These are phyloP conservation scores for Annulohypoxylon nitens DNA, from an alignment of 495 filamentous ascomycete species.

Conservation along the genomic window DNA sequence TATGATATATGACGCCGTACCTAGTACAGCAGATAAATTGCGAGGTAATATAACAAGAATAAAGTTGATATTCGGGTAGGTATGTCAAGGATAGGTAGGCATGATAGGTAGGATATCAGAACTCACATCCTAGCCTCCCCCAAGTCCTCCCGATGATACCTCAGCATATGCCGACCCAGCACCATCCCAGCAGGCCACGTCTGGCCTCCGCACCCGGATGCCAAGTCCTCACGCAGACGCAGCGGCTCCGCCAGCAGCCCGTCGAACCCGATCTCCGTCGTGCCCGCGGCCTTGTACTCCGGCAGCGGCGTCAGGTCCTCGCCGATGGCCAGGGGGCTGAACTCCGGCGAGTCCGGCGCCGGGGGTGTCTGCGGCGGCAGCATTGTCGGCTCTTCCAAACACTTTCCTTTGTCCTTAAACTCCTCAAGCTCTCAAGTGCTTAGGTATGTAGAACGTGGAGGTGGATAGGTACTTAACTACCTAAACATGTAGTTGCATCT, in stretches of 20 bases:
- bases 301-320: slow-evolving; percentile 76
- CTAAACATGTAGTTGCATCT: neutral
- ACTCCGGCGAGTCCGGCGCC: slow-evolving; percentile 55
- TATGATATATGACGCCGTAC: neutral
- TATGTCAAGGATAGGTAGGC: neutral
- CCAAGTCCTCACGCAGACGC: slow-evolving; percentile 83
- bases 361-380: slow-evolving; percentile 31
- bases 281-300: slow-evolving; percentile 71
- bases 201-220: slow-evolving; percentile 89
- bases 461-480: neutral
- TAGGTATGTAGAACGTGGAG: neutral
- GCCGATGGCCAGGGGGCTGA: slow-evolving; percentile 67
- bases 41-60: neutral
- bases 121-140: slow-evolving; percentile 80
- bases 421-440: no score
- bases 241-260: slow-evolving; percentile 77
- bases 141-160: slow-evolving; percentile 71
- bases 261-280: slow-evolving; percentile 75
- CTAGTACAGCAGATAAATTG: neutral
- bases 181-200: slow-evolving; percentile 95
- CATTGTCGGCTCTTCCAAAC: neutral
- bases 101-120: slow-evolving; percentile 5
- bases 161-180: slow-evolving; percentile 84
- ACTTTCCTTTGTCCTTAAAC: neutral
- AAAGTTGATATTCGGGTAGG: neutral